A percentile compares a stretch with the other conserved stretches of the same genome.
Evolutionary conservation across 179 eudicot genomes (phyloP).

Genomic region (Nepenthes alata): DNA sequence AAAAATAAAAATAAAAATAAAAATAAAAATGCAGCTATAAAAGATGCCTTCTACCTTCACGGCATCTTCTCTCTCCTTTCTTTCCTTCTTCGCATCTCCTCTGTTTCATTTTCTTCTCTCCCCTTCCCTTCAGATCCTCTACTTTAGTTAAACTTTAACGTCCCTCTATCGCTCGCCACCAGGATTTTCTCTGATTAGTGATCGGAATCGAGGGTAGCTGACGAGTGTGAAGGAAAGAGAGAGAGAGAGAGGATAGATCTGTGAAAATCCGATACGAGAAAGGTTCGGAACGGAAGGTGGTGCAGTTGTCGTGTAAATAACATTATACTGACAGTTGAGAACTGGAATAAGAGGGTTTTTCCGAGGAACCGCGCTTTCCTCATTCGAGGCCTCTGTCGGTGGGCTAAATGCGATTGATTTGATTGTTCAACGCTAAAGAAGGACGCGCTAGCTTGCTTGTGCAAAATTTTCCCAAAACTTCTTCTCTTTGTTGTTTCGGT

Average conservation of each 20-base stretch:
- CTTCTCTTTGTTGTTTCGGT: background rate
- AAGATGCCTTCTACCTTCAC: no score
- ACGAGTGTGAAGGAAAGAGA: background rate
- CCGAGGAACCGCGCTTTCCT: constrained; percentile 16
- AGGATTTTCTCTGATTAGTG: no score
- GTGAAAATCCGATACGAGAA: constrained; percentile 11
- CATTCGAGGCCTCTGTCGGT: constrained; percentile 30
- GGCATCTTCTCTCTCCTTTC: no score
- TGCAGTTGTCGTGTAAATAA: constrained; percentile 7
- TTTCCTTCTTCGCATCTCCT: no score
- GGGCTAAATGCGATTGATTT: constrained; percentile 47
- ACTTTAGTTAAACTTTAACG: no score
- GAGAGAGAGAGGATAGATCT: constrained; percentile 12
- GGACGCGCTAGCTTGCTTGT: background rate
- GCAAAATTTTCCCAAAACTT: no score
- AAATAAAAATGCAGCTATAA: no score
- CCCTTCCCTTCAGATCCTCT: no score
- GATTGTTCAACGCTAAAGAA: background rate
- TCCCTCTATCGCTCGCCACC: no score
- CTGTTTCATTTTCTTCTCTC: no score
- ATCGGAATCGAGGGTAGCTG: no score
- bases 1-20: no score
- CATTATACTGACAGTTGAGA: constrained; percentile 1
- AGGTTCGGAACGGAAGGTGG: constrained; percentile 5
- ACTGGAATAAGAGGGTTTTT: constrained; percentile 9